Evolutionary conservation across 805 yeast species (phyloP).

Genomic region (Yarrowia yakushimensis): DNA sequence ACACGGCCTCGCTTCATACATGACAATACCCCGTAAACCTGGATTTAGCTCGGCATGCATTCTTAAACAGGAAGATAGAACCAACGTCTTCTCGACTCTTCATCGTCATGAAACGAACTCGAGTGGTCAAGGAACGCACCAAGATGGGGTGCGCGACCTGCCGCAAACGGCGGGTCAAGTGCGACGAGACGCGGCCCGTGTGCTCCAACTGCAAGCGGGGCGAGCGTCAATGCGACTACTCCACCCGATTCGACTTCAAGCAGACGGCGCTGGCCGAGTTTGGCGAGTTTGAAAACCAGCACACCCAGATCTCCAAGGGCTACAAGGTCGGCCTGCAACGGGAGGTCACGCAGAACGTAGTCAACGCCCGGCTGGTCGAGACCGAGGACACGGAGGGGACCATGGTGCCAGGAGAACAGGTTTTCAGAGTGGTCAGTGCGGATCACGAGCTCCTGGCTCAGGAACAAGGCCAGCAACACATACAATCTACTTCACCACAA

Average conservation of each 20-base stretch:
- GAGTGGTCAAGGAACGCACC: slow-evolving; percentile 25
- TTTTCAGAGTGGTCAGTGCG: slow-evolving; percentile 3
- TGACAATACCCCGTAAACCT: slow-evolving; percentile 6
- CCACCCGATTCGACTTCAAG: slow-evolving; percentile 24
- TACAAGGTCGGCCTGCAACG: slow-evolving; percentile 21
- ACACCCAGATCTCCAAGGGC: slow-evolving; percentile 16
- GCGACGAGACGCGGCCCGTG: slow-evolving; percentile 80
- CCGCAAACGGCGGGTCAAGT: slow-evolving; percentile 83
- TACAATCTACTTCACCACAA: neutral
- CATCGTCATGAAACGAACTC: slow-evolving; percentile 18
- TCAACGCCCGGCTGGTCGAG: slow-evolving; percentile 9
- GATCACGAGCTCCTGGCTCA: neutral
- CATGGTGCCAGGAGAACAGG: slow-evolving; percentile 19
- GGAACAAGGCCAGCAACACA: neutral
- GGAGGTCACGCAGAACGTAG: slow-evolving; percentile 1
- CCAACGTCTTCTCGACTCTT: neutral
- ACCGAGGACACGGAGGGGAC: slow-evolving; percentile 1
- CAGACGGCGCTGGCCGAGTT: slow-evolving; percentile 23
- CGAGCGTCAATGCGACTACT: slow-evolving; percentile 23
- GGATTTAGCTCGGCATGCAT: slow-evolving; percentile 23
- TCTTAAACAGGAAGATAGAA: slow-evolving; percentile 5
- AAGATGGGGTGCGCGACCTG: slow-evolving; percentile 79
- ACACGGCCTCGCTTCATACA: neutral
- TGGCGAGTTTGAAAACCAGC: slow-evolving; percentile 25
- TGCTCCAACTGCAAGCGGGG: slow-evolving; percentile 66